phyloP scores from a whole-genome alignment of 1,139 yeast genomes.

The Taphrina sp. region DNA sequence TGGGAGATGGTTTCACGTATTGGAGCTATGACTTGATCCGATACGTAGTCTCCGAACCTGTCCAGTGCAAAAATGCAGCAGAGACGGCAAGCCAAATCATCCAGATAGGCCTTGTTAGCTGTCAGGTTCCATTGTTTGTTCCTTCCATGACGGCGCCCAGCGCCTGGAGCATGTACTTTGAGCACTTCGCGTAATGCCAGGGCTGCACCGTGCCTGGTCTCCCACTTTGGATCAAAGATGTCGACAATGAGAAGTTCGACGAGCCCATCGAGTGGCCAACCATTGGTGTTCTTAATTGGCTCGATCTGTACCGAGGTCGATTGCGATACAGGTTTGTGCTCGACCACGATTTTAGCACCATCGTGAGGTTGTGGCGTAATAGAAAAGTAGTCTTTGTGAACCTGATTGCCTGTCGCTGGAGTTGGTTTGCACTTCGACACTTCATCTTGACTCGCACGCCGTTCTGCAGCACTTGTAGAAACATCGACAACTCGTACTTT shows the following conservation, averaged over 20 bases:
- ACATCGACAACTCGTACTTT: slow-evolving; percentile 66
- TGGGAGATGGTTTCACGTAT: slow-evolving; percentile 97
- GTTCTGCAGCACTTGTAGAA: slow-evolving; percentile 64
- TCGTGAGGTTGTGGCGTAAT: slow-evolving; percentile 79
- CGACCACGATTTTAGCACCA: slow-evolving; percentile 71
- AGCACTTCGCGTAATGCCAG: slow-evolving; percentile 86
- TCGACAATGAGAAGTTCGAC: slow-evolving; percentile 78
- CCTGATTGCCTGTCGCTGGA: not conserved
- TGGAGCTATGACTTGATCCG: slow-evolving; percentile 98
- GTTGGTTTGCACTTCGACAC: slow-evolving; percentile 4
- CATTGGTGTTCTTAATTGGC: slow-evolving; percentile 63
- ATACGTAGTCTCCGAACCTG: slow-evolving; percentile 93
- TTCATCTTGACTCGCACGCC: slow-evolving; percentile 7
- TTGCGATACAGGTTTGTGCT: slow-evolving; percentile 67
- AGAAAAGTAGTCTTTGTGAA: slow-evolving; percentile 47
- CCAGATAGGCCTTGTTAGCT: slow-evolving; percentile 69
- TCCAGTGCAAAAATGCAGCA: slow-evolving; percentile 88
- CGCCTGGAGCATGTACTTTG: slow-evolving; percentile 79
- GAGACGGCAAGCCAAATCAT: slow-evolving; percentile 82
- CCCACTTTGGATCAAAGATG: slow-evolving; percentile 87
- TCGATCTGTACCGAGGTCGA: slow-evolving; percentile 63
- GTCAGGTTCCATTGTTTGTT: slow-evolving; percentile 59
- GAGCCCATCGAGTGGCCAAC: slow-evolving; percentile 98
- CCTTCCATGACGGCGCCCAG: slow-evolving; percentile 74
- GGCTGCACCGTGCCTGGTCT: slow-evolving; percentile 92